These are phyloP conservation scores for Cryptosporidium bovis DNA, from an alignment of 169 alveolate genomes.

Conservation along the genomic window DNA sequence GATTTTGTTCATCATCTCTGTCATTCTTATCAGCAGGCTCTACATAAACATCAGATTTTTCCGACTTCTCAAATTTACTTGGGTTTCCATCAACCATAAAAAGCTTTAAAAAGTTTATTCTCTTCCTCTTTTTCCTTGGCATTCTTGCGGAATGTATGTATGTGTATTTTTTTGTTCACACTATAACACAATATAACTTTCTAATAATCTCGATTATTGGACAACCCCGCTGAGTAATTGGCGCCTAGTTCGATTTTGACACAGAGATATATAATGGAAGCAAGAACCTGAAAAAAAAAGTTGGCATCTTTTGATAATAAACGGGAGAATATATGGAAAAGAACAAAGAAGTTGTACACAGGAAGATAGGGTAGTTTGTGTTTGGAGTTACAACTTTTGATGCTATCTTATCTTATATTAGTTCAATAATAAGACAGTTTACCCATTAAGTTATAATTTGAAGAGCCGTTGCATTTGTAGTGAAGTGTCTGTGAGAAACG, in stretches of 20 bases:
- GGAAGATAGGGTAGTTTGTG: neutral
- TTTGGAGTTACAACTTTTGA: neutral
- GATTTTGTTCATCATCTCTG: neutral
- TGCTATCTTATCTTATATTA: neutral
- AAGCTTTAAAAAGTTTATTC: constrained; percentile 3
- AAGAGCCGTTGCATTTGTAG: too few species aligned
- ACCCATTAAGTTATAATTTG: neutral
- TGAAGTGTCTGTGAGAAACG: too few species aligned
- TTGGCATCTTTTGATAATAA: neutral
- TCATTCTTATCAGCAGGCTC: neutral
- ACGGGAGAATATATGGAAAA: neutral
- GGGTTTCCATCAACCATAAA: constrained; percentile 30
- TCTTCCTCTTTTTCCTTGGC: constrained; percentile 34
- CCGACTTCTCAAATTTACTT: constrained; percentile 2
- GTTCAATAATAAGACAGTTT: neutral
- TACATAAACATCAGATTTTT: neutral
- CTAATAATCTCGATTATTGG: constrained; percentile 15
- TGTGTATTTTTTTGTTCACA: neutral
- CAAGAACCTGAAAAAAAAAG: too few species aligned
- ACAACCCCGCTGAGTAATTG: constrained; percentile 1
- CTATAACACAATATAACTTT: neutral
- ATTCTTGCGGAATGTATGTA: neutral
- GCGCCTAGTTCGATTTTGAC: constrained; percentile 53
- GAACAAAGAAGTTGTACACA: neutral
- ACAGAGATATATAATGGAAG: constrained; percentile 17